phyloP scores from a whole-genome alignment of 176 grass and related monocot species.

The Raddia guianensis region DNA sequence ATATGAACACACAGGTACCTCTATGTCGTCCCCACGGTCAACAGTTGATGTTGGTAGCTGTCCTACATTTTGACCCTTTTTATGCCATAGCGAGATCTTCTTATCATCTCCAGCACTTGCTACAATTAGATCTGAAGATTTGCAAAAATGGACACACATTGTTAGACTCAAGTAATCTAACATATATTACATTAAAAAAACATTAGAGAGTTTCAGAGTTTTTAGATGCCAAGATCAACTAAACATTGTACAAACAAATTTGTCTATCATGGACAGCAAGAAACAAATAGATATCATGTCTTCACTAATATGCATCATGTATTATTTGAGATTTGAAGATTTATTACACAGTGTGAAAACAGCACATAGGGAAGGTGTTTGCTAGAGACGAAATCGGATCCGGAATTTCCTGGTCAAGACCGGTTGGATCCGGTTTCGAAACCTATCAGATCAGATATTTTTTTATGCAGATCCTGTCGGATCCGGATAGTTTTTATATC shows the following conservation, averaged over 20 bases:
- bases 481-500: no score
- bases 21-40: constrained; percentile 79
- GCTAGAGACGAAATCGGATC: no score
- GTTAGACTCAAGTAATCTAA: neutral
- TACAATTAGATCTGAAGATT: constrained; percentile 81
- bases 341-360: neutral
- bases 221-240: neutral
- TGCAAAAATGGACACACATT: constrained; percentile 27
- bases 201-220: neutral
- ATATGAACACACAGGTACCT: constrained; percentile 54
- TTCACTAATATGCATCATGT: constrained; percentile 15
- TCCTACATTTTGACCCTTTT: constrained; percentile 81
- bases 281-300: constrained; percentile 13
- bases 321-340: neutral
- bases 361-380: neutral
- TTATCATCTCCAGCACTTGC: constrained; percentile 98
- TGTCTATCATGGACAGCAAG: neutral
- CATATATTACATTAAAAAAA: neutral
- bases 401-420: no score
- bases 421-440: no score
- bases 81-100: constrained; percentile 94
- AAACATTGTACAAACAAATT: constrained; percentile 10
- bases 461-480: no score
- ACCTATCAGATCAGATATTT: no score
- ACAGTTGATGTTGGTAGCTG: constrained; percentile 71